Conservation (phyloP, 495 filamentous ascomycete genomes). For the Penicillium silybi region DNA sequence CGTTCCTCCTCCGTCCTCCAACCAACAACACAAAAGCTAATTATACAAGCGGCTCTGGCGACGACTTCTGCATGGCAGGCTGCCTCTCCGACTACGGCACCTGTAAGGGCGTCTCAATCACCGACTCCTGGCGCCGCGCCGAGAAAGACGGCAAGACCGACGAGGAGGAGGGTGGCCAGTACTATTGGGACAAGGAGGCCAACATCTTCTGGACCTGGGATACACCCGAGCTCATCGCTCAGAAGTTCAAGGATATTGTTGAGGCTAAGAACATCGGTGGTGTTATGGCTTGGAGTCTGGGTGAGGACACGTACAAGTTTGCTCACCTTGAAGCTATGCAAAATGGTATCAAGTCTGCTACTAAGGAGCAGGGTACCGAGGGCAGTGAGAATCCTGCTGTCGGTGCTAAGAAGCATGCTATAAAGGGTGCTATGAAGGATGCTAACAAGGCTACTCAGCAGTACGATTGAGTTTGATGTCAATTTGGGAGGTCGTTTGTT, state of each 20-base stretch:
- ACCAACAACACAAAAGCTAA: slow-evolving; percentile 1
- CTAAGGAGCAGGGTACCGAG: background rate
- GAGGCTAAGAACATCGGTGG: slow-evolving; percentile 58
- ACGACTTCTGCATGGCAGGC: slow-evolving; percentile 35
- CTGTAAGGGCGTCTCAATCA: slow-evolving; percentile 39
- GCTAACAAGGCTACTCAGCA: background rate
- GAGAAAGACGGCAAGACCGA: slow-evolving; percentile 53
- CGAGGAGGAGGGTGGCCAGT: slow-evolving; percentile 57
- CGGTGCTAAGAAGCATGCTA: background rate
- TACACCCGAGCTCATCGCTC: slow-evolving; percentile 54
- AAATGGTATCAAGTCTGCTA: slow-evolving; percentile 31
- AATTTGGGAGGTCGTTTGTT: background rate
- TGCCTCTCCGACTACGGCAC: slow-evolving; percentile 42
- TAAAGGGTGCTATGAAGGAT: background rate
- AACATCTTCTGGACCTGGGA: slow-evolving; percentile 76
- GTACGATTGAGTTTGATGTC: background rate
- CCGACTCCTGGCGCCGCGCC: slow-evolving; percentile 47
- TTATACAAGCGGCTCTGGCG: slow-evolving; percentile 24
- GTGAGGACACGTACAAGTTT: slow-evolving; percentile 61
- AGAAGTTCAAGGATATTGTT: slow-evolving; percentile 62
- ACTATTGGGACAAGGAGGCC: slow-evolving; percentile 59
- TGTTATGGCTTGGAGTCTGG: slow-evolving; percentile 70
- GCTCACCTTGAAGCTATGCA: slow-evolving; percentile 58
- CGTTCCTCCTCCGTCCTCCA: background rate
- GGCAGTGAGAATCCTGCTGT: background rate